phyloP scores from a whole-genome alignment of 805 yeast species.

The Metahyphopichia silvanorum region DNA sequence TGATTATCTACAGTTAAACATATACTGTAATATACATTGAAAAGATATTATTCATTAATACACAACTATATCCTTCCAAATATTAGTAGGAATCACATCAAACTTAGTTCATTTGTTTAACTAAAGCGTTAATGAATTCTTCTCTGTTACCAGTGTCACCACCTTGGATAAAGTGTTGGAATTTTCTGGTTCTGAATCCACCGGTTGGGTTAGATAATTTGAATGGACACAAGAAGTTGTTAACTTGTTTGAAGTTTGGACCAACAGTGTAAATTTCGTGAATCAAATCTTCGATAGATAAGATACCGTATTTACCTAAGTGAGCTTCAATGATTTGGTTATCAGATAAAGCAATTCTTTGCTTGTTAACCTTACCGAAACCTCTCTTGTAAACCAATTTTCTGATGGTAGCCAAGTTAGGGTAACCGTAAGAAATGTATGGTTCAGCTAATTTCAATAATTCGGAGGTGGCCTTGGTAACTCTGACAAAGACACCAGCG shows the following conservation, averaged over 20 bases:
- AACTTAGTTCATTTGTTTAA: constrained; percentile 86
- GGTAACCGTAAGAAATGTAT: constrained; percentile 97
- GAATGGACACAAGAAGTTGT: constrained; percentile 99
- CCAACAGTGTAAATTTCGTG: constrained; percentile 96
- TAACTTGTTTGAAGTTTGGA: constrained; percentile 97
- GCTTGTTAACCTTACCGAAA: constrained; percentile 95
- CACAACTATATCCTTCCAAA: background rate
- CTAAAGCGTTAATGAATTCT: constrained; percentile 90
- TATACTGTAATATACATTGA: constrained; percentile 2
- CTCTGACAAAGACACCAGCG: constrained; percentile 92
- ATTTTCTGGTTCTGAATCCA: constrained; percentile 98
- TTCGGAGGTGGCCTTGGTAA: constrained; percentile 94
- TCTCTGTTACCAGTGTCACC: constrained; percentile 99
- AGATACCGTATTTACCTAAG: constrained; percentile 91
- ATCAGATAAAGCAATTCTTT: constrained; percentile 87
- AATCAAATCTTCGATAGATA: constrained; percentile 88
- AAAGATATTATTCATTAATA: constrained; percentile 2
- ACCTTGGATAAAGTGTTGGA: constrained; percentile 96
- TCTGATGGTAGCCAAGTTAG: constrained; percentile 87
- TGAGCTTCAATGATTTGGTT: constrained; percentile 83
- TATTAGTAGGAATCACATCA: constrained; percentile 3
- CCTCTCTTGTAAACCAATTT: constrained; percentile 97
- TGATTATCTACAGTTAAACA: background rate
- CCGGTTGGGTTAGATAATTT: constrained; percentile 94
- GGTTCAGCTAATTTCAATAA: constrained; percentile 92